These are phyloP conservation scores for Aechmea fasciata DNA, from an alignment of 176 grass and related monocot species.

Conservation along the genomic window DNA sequence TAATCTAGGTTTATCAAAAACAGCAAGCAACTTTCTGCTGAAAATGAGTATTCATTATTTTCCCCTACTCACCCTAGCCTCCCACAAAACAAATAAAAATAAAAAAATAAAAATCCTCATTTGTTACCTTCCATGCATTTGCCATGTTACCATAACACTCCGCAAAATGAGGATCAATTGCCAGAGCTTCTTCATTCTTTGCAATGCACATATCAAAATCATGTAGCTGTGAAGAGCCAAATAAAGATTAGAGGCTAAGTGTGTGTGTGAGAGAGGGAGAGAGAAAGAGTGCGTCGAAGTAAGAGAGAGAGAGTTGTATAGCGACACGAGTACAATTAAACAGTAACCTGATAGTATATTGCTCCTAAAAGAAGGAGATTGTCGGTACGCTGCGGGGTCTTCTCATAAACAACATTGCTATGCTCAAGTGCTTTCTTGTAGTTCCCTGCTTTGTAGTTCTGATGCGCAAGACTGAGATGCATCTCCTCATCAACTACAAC, in stretches of 20 bases:
- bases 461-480: constrained; percentile 58
- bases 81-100: too few species aligned
- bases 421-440: constrained; percentile 66
- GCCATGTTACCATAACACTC: constrained; percentile 99
- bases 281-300: not conserved
- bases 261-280: not conserved
- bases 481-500: constrained; percentile 49
- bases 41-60: too few species aligned
- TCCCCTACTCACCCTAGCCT: too few species aligned
- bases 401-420: constrained; percentile 48
- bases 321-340: not conserved
- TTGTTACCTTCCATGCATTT: constrained; percentile 97
- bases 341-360: constrained; percentile 70
- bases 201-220: constrained; percentile 86
- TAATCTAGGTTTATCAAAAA: too few species aligned
- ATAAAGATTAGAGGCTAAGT: constrained; percentile 16
- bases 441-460: constrained; percentile 74
- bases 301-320: constrained; percentile 2
- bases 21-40: too few species aligned
- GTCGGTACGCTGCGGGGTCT: constrained; percentile 58
- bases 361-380: constrained; percentile 78
- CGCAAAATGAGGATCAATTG: constrained; percentile 81
- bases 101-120: not conserved
- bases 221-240: constrained; percentile 36
- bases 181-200: constrained; percentile 95